phyloP scores from a whole-genome alignment of 2,329 filamentous ascomycete species.

The Hortaea werneckii region DNA sequence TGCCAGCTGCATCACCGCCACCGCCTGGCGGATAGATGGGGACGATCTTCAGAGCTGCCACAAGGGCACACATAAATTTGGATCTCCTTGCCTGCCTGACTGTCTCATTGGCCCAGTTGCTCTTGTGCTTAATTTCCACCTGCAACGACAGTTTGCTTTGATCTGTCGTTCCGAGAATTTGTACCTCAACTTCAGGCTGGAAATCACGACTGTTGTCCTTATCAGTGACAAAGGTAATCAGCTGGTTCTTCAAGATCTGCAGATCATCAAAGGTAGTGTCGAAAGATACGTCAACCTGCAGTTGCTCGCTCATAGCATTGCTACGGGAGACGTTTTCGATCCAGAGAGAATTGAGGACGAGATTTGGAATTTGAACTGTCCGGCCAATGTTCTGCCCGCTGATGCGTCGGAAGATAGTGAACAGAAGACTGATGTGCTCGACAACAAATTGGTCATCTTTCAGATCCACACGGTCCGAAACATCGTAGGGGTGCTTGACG shows the following conservation, averaged over 20 bases:
- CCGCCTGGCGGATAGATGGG: constrained; percentile 77
- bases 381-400: constrained; percentile 61
- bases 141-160: constrained; percentile 80
- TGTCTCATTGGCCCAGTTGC: constrained; percentile 56
- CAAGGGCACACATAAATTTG: constrained; percentile 94
- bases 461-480: constrained; percentile 88
- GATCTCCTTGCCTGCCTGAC: constrained; percentile 72
- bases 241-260: constrained; percentile 71
- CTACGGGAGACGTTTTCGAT: constrained; percentile 89
- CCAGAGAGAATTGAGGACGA: constrained; percentile 83
- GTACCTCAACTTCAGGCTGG: constrained; percentile 69
- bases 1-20: constrained; percentile 51
- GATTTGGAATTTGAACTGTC: constrained; percentile 70
- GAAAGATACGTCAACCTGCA: constrained; percentile 71
- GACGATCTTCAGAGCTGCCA: constrained; percentile 73
- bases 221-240: constrained; percentile 72
- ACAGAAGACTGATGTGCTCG: constrained; percentile 88
- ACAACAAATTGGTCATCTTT: constrained; percentile 59
- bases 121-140: constrained; percentile 79
- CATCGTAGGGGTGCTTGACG: constrained; percentile 95
- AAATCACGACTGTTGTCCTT: constrained; percentile 88
- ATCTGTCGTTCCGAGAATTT: constrained; percentile 67
- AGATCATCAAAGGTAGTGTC: constrained; percentile 85
- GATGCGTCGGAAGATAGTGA: constrained; percentile 81
- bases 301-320: constrained; percentile 79